Base-by-base conservation (phyloP, 495 filamentous ascomycete genomes). In the Hypomontagnella submonticulosa region DNA sequence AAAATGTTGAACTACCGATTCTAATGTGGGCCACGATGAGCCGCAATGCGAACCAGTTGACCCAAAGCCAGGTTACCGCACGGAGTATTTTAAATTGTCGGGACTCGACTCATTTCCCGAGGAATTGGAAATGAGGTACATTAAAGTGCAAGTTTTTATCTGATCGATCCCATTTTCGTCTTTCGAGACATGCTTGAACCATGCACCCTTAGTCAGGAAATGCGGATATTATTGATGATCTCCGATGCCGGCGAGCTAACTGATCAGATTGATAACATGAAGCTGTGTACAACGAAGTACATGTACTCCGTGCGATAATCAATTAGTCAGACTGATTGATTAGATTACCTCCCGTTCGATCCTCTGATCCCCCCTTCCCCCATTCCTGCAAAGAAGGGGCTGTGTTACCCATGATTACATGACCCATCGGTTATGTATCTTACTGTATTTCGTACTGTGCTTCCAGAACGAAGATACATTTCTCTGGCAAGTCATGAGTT, bases 261-360 rank as follows among this genome's bases (percentile, higher is more conserved):
- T 40, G 55, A 69, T 69, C 49, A 59, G 58, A 68, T 68, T 68
- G 65, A 69, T 69, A 69, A n/a, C n/a, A n/a, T n/a, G n/a, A 69
- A 56, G 6, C 12, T 12, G 23, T 42, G 16, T 16, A 18, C 8
- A n/a, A 13, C 32, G n/a, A n/a, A n/a, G n/a, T n/a, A n/a, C n/a
- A n/a, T 58, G 59, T 60, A 51, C 53, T 68, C 58, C 42, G 59
- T 53, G 46, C 37, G 57, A 42, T 32, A 49, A 32, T 49, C 4
- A 33, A 15, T 33, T 43, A 16, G 37, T 44, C 30, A 33, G 15
- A 37, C 49, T 69, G 66, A 69, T 69, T 60, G 66, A 69, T 69
- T 50, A 69, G 66, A 69, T 69, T 69, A 63, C 49, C 50, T 38
- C 33, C 60, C 66, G 60, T 30, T 42, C 34, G 53, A 55, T 55